Percentiles rank a stretch among this genome's conserved stretches.
phyloP scores from a whole-genome alignment of 2,329 filamentous ascomycete genomes.

The Rutstroemia sp. region DNA sequence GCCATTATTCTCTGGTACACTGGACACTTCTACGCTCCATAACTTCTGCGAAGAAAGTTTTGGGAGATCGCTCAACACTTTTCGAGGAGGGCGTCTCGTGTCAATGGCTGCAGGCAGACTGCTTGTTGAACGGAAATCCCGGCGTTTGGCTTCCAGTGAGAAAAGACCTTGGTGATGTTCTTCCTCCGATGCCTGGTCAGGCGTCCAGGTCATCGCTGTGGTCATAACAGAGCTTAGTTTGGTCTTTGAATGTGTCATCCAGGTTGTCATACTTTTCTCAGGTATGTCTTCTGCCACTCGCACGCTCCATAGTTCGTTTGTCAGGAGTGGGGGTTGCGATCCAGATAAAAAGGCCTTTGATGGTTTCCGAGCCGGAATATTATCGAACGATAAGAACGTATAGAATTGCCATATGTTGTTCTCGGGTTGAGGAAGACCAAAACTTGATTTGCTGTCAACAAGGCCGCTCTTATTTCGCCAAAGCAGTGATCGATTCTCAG shows the following conservation, averaged over 20 bases:
- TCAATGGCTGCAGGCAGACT: constrained; percentile 17
- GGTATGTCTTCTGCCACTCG: background rate
- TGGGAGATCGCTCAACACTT: constrained; percentile 5
- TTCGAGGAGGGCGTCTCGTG: constrained; percentile 14
- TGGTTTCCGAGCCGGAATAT: constrained; percentile 15
- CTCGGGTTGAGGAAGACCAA: constrained; percentile 21
- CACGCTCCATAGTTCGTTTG: background rate
- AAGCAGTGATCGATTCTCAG: constrained; percentile 11
- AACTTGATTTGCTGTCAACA: background rate
- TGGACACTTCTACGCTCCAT: constrained; percentile 12
- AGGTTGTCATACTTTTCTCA: background rate
- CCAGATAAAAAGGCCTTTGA: constrained; percentile 8
- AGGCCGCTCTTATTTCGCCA: constrained; percentile 8
- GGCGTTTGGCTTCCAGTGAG: constrained; percentile 5
- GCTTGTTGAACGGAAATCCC: constrained; percentile 16
- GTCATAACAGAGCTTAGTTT: background rate
- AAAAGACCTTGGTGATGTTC: constrained; percentile 18
- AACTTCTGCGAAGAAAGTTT: constrained; percentile 17
- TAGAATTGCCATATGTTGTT: constrained; percentile 18
- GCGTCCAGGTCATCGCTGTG: constrained; percentile 12
- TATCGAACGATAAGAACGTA: constrained; percentile 12
- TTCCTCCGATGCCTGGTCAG: background rate
- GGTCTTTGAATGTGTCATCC: background rate
- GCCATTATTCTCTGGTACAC: background rate
- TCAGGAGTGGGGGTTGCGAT: constrained; percentile 16